Evolutionary conservation across 306 rosid genomes (phyloP), one percentile per base, ranked within the genome.

Genomic region (Quercus aquifolioides): DNA sequence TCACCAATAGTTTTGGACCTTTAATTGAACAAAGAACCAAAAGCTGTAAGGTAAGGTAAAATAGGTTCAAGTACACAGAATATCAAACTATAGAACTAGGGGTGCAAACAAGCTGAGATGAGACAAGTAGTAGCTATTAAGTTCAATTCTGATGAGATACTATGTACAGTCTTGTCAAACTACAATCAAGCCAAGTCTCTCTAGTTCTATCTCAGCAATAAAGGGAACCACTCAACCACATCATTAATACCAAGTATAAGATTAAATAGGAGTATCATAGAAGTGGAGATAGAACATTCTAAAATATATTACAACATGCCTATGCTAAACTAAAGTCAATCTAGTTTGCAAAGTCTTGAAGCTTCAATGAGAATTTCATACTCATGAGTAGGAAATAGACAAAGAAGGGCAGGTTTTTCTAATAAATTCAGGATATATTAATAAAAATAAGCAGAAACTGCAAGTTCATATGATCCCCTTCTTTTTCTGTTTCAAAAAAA

Each of bases 1-100:
- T 63, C 18, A 52, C 90, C 90, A 94, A 82, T 60, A 90, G 76
- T 73, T 90, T 88, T 75, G 99, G 97, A 90, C 97, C 99, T 94
- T 82, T 56, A 92, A 58, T 57, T 55, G 14, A 80, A 67, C 49
- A 81, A 74, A 76, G 41, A 87, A 78, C 69, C 71, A 69, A 70
- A 81, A 77, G 73, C 64, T 71, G 69, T 57, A 75, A 20, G 69
- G 70, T 28, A 68, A 64, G 59, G 54, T 26, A 64, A 4, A 18
- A 65, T 21, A 23, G 25, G 74, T 20, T 41, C 68, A 17, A 51
- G 4, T 13, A 65, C 46, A 33, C 30, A 23, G 31, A 69, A 55
- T 26, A 63, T 28, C 69, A 28, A 63, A 14, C 69, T 13, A 63
- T 6, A 28, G 15, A 63, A 28, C 19, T 1, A 17, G 23, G 15